These are phyloP conservation scores for Colletotrichum agaves DNA, from an alignment of 2,329 filamentous ascomycete species.

Conservation along the genomic window DNA sequence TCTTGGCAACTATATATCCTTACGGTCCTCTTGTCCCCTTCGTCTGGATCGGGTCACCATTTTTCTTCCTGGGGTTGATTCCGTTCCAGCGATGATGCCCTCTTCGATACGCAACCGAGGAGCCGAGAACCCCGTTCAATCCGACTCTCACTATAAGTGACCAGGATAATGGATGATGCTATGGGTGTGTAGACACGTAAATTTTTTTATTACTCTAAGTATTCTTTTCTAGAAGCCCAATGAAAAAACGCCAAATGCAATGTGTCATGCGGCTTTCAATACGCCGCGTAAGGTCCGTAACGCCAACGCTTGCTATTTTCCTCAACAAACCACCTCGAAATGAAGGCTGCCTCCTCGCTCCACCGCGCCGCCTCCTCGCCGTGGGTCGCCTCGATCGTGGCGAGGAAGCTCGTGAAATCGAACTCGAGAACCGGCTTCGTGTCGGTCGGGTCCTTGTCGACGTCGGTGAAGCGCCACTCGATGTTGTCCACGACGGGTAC, in stretches of 20 bases:
- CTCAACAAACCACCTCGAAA: conserved; percentile 39
- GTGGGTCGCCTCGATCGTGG: conserved; percentile 11
- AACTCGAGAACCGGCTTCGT: conserved; percentile 28
- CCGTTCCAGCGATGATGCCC: not conserved
- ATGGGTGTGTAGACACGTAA: too few species aligned
- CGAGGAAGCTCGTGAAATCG: conserved; percentile 31
- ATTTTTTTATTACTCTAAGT: too few species aligned
- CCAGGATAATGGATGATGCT: too few species aligned
- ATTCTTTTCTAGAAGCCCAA: not conserved
- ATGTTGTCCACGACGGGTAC: conserved; percentile 39
- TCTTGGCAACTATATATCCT: not conserved
- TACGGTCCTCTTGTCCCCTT: not conserved
- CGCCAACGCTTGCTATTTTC: conserved; percentile 34
- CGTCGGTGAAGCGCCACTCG: conserved; percentile 39
- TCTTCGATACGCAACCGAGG: too few species aligned
- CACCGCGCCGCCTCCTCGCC: conserved; percentile 37
- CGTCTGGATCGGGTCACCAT: not conserved
- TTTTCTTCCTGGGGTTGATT: not conserved
- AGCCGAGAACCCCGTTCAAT: too few species aligned
- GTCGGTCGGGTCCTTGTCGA: conserved; percentile 36
- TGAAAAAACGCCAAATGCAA: not conserved
- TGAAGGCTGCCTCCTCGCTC: conserved; percentile 39
- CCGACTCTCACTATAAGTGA: too few species aligned
- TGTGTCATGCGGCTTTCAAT: not conserved
- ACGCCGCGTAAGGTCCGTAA: conserved; percentile 22